phyloP scores from a whole-genome alignment of 192 early-diverging fungal species.

The Thoreauomyces humboldtii region DNA sequence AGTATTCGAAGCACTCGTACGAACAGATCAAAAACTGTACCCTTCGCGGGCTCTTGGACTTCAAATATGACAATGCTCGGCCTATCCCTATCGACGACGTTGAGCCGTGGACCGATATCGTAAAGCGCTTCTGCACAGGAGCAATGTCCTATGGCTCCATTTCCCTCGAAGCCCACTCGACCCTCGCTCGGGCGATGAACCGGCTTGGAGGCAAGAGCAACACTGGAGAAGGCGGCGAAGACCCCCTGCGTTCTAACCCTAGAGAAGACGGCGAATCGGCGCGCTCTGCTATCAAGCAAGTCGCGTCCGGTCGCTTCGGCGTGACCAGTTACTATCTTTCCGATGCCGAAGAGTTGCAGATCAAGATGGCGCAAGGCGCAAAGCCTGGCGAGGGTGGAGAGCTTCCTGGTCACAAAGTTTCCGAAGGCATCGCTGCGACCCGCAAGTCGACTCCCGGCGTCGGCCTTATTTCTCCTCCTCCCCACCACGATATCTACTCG shows the following conservation, averaged over 20 bases:
- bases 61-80: constrained; percentile 69
- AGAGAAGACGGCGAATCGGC: constrained; percentile 71
- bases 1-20: constrained; percentile 75
- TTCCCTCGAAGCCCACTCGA: constrained; percentile 88
- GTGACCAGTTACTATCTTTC: constrained; percentile 93
- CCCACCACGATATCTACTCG: constrained; percentile 99
- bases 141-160: constrained; percentile 99
- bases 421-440: constrained; percentile 64
- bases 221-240: constrained; percentile 98
- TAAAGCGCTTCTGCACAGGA: constrained; percentile 94
- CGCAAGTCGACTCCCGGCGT: constrained; percentile 94
- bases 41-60: constrained; percentile 90
- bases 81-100: constrained; percentile 90
- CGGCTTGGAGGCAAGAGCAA: constrained; percentile 94
- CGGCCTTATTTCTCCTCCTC: constrained; percentile 94
- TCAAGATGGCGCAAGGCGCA: constrained; percentile 99
- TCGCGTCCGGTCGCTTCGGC: constrained; percentile 97
- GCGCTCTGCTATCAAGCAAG: constrained; percentile 97
- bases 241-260: constrained; percentile 75
- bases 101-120: constrained; percentile 96
- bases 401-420: constrained; percentile 64
- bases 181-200: constrained; percentile 96
- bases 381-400: constrained; percentile 98
- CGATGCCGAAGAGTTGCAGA: constrained; percentile 95
- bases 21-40: constrained; percentile 89